These are phyloP conservation scores for Fusarium drepaniforme DNA, from an alignment of 2,329 filamentous ascomycete species.

Conservation along the genomic window DNA sequence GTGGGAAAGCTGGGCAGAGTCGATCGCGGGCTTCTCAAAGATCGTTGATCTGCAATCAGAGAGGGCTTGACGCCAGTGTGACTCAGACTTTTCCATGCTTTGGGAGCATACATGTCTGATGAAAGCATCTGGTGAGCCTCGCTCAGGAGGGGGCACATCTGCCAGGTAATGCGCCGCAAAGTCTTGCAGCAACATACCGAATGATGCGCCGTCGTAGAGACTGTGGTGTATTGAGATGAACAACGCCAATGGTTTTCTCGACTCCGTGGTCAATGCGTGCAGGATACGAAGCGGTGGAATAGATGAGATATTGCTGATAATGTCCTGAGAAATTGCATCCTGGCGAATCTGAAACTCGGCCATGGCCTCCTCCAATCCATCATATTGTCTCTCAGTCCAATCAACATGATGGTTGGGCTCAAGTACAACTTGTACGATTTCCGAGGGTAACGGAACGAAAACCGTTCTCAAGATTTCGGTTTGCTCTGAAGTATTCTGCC, in stretches of 20 bases:
- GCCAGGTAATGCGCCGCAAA: neutral
- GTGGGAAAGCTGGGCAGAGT: neutral
- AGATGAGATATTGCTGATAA: neutral
- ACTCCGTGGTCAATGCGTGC: neutral
- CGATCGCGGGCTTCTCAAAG: neutral
- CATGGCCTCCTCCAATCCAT: neutral
- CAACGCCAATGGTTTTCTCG: neutral
- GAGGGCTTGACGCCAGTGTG: neutral
- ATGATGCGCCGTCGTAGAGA: neutral
- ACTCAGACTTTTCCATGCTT: neutral
- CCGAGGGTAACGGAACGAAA: constrained; percentile 1
- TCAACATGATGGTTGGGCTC: neutral
- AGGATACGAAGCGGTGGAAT: neutral
- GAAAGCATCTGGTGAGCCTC: neutral
- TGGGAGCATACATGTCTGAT: constrained; percentile 5
- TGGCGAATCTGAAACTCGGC: neutral
- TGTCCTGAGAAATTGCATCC: neutral
- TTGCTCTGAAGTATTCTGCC: neutral
- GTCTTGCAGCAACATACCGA: neutral
- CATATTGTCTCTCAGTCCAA: neutral
- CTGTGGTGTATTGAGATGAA: constrained; percentile 3
- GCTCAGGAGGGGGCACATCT: neutral
- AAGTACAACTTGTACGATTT: constrained; percentile 1
- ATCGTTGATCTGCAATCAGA: neutral
- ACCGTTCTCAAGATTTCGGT: constrained; percentile 3